Base-by-base conservation (phyloP, 768 basidiomycete genomes). In the Pleurotus tuoliensis region DNA sequence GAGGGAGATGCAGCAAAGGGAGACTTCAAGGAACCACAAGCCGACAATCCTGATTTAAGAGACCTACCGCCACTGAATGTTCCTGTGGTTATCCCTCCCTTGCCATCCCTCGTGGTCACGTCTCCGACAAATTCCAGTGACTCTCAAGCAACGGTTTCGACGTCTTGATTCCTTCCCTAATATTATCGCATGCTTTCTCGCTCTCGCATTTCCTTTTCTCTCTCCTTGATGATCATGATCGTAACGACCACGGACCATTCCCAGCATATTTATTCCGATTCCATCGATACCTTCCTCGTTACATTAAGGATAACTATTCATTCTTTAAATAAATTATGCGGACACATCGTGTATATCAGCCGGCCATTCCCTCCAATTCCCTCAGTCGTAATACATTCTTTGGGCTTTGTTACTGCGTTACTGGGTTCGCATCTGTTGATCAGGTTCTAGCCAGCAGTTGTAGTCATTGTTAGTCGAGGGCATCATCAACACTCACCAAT, bases 191-290 rank as follows among this genome's bases (percentile, higher is more conserved):
- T 16, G 38, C 49, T 15, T 25, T 47, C 8, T 15, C 8, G 15
- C 9, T 47, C 11, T 25, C 16, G 5, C 5, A 15, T 25, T 47
- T 20, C 8, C 16, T 16, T 5, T 25, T 25, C 9, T 47, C 24
- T 25, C 5, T 15, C 22, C 20, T 22, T 18, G 8, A 15, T 18
- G 6, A 8, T 20, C 16, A 53, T 41, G 51, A 53, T 24, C 38
- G 1, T 41, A 22, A 53, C 51, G 51, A 53, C 51, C 51, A 37
- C 12, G 51, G 51, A 53, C 81, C 57, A 82, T 79, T 66, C 11
- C 30, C 30, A 34, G 30, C 77, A 82, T 56, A 74, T 71, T 57
- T 75, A 52, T 69, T 27, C 67, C 61, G 37, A 72, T 62, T 22
- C 57, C 65, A 55, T 77, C 67, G 44, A 80, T 67, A 27, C 64